Evolutionary conservation across 78 protist species (phyloP), one percentile per base, ranked within the genome.

Genomic region (Dictyostelium brefeldianum): DNA sequence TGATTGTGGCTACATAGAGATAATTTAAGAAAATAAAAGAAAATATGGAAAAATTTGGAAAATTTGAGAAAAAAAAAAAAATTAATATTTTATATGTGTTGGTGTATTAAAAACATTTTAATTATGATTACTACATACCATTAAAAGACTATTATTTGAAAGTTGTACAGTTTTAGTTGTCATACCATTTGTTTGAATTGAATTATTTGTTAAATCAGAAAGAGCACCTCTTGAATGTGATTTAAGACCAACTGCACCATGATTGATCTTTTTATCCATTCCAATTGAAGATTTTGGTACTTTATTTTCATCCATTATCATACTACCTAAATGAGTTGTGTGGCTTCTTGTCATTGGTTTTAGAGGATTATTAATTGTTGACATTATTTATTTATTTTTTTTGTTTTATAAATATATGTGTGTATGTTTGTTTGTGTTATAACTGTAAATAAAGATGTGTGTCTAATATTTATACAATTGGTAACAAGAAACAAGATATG

Each of bases 191-290:
- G 69, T 78, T 78, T 78, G 83, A 5, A 5, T 57, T 17, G 92
- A 62, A 31, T 87, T 87, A 71, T 87, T 87, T 54, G 92, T 87
- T 11, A 87, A 29, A 79, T 87, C 92, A 10, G 92, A 77, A n/a
- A 87, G 65, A 12, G 92, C 92, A 77, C 92, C 92, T 64, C 92
- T 56, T 18, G 25, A 22, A 15, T 51, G 51, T 8, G 83, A 2
- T 56, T 54, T 87, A 4, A 64, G 10, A 5, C 57, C 78, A 12
- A 15, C 48, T 20, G 4, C n/a, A 3, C 51, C 80, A 36, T 36
- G 43, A 64, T 10, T n/a, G 5, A 46, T 31, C 48, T 71, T 71
- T 41, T 71, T 71, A 18, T 51, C 80, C 47, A n/a, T 27, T 20
- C 36, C 27, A 31, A 77, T 48, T 17, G 78, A 53, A 11, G 27